A percentile compares a stretch with the other conserved stretches of the same genome.
Evolutionary conservation across 345 rosid genomes (phyloP).

Genomic region (Lagerstroemia speciosa): DNA sequence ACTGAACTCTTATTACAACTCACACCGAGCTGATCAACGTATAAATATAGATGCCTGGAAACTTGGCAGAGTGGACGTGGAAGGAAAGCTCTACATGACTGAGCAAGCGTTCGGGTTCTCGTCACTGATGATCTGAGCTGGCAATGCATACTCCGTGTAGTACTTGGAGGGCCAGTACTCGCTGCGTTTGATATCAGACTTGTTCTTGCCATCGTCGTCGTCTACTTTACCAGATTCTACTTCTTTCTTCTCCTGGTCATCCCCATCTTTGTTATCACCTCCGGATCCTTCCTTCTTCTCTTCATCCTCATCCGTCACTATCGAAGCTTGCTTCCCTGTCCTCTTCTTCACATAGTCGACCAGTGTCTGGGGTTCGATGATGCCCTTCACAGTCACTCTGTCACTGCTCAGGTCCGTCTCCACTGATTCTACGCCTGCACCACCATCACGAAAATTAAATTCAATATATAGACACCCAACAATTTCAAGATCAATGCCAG

Average conservation of each 20-base stretch:
- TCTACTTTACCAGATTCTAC: slow-evolving; percentile 9
- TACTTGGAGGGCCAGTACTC: slow-evolving; percentile 40
- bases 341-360: slow-evolving; percentile 39
- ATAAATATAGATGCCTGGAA: slow-evolving; percentile 2
- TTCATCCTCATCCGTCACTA: slow-evolving; percentile 29
- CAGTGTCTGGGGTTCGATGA: slow-evolving; percentile 40
- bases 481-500: background rate
- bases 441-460: background rate
- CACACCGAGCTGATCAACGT: background rate
- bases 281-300: slow-evolving; percentile 27
- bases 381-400: slow-evolving; percentile 42
- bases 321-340: slow-evolving; percentile 43
- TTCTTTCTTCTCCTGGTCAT: slow-evolving; percentile 17
- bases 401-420: slow-evolving; percentile 36
- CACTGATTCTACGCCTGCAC: slow-evolving; percentile 52
- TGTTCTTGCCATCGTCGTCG: slow-evolving; percentile 8
- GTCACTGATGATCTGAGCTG: slow-evolving; percentile 52
- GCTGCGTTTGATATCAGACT: slow-evolving; percentile 27
- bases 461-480: too few relatives aligned
- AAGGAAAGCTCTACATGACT: slow-evolving; percentile 27
- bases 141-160: slow-evolving; percentile 29
- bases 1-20: background rate
- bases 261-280: slow-evolving; percentile 10
- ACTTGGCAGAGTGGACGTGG: background rate
- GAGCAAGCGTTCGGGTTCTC: slow-evolving; percentile 67